Conservation (phyloP, 768 basidiomycete genomes). For the Panaeolus cyanescens region DNA sequence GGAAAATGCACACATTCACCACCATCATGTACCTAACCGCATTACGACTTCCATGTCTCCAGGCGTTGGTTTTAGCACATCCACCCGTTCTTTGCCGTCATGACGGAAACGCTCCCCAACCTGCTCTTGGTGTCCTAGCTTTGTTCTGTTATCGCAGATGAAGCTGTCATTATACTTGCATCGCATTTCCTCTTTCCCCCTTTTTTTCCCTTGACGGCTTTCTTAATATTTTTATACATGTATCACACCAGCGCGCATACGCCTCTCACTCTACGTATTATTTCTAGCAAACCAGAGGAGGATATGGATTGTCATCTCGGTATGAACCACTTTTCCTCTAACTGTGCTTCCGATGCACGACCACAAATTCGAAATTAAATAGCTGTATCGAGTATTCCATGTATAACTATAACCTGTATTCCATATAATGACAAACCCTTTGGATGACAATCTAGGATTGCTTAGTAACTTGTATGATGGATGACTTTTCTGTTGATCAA, state of each 20-base stretch:
- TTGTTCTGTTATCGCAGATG: neutral
- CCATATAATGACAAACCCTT: neutral
- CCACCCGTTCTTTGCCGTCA: neutral
- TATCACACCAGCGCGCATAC: neutral
- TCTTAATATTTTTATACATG: neutral
- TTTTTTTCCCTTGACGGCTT: neutral
- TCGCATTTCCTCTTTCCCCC: neutral
- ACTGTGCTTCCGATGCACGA: neutral
- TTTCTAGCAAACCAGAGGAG: neutral
- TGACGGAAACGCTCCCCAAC: neutral
- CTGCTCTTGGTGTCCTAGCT: neutral
- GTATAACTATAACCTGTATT: neutral
- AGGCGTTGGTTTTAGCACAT: neutral
- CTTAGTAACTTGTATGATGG: neutral
- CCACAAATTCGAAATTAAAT: neutral
- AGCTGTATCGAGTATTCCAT: neutral
- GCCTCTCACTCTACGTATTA: neutral
- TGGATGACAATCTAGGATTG: neutral
- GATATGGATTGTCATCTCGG: neutral
- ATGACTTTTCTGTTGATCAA: neutral
- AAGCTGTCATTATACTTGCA: neutral
- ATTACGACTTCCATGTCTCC: neutral
- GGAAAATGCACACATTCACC: constrained; percentile 22
- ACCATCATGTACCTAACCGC: neutral
- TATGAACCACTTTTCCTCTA: neutral